Evolutionary conservation across 1,139 yeast species (phyloP), one percentile per base, ranked within the genome.

Genomic region (Saccharomyces uvarum): DNA sequence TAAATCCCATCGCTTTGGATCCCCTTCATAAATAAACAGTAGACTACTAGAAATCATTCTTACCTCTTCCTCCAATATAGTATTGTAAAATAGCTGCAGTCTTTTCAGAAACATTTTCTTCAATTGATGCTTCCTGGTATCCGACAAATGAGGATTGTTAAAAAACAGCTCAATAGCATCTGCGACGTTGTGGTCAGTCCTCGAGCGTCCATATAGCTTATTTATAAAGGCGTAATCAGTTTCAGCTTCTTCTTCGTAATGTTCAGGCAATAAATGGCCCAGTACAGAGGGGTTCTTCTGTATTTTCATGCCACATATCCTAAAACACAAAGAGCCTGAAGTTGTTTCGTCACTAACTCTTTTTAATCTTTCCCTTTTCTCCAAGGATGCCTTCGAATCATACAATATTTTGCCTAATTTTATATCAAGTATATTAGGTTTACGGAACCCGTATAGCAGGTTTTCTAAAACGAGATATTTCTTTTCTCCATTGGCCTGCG

Each of bases 251-350:
- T 27, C 27, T 49, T 69, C 62, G 60, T 70, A 59, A 52, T 61
- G 61, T 13, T 52, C 49, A 2, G 51, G 44, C 44, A 6, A 38
- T 38, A 33, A 61, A 59, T n/a, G 60, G 53, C 1, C 28, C 54
- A 0, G 59, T 19, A 44, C 29, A n/a, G 5, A 13, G 4, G 41
- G 13, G 47, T 16, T 61, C 51, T 46, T 60, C 66, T 49, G 77
- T 2, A 86, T 70, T 62, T 84, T 85, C 95, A 93, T 88, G 0
- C 99, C 99, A 62, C 98, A 91, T 1, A 93, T 79, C 56, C 99
- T 74, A 60, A 86, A 82, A 21, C 82, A 78, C 19, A 88, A 73
- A 1, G 84, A 72, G 0, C 97, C 96, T 53, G 95, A 85, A 1
- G 98, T 93, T 1, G 98, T 91, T 0, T 75, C 59, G 1, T 71